Percentiles rank a stretch among this genome's conserved stretches.
These are phyloP conservation scores for Aspergillus candidus DNA, from an alignment of 2,329 filamentous ascomycete genomes.

Conservation along the genomic window DNA sequence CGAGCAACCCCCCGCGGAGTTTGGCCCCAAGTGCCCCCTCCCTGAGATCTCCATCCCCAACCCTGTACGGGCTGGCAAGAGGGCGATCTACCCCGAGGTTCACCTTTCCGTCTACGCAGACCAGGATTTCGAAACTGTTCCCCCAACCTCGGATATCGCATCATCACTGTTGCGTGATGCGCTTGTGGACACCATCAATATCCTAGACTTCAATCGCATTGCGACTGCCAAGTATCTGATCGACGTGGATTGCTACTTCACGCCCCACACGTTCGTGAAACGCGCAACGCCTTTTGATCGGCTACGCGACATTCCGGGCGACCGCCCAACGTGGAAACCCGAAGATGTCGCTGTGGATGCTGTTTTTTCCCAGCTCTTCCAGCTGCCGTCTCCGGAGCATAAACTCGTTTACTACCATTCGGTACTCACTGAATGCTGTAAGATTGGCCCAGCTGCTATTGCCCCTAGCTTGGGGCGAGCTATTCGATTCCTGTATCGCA, in stretches of 20 bases:
- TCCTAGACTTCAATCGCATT: constrained; percentile 86
- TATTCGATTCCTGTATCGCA: constrained; percentile 85
- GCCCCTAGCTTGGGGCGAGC: constrained; percentile 88
- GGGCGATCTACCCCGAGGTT: constrained; percentile 80
- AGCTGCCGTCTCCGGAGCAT: constrained; percentile 79
- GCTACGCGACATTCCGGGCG: constrained; percentile 59
- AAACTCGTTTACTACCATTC: constrained; percentile 97
- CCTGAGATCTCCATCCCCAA: constrained; percentile 70
- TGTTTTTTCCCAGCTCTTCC: constrained; percentile 90
- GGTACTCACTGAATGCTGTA: constrained; percentile 89
- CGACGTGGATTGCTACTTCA: constrained; percentile 91
- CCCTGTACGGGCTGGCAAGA: constrained; percentile 65
- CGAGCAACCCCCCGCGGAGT: constrained; percentile 54
- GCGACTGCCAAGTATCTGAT: constrained; percentile 82
- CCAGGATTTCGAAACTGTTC: constrained; percentile 85
- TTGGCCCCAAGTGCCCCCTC: constrained; percentile 65
- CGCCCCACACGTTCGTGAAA: constrained; percentile 83
- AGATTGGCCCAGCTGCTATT: constrained; percentile 91
- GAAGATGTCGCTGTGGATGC: constrained; percentile 97
- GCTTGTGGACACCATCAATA: constrained; percentile 87
- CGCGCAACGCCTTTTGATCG: constrained; percentile 89
- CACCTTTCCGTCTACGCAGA: constrained; percentile 88
- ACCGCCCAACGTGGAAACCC: constrained; percentile 83
- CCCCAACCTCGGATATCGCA: constrained; percentile 66
- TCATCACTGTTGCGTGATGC: constrained; percentile 79